Evolutionary conservation across 495 filamentous ascomycete species (phyloP).

Genomic region (Achaetomiella virescens): DNA sequence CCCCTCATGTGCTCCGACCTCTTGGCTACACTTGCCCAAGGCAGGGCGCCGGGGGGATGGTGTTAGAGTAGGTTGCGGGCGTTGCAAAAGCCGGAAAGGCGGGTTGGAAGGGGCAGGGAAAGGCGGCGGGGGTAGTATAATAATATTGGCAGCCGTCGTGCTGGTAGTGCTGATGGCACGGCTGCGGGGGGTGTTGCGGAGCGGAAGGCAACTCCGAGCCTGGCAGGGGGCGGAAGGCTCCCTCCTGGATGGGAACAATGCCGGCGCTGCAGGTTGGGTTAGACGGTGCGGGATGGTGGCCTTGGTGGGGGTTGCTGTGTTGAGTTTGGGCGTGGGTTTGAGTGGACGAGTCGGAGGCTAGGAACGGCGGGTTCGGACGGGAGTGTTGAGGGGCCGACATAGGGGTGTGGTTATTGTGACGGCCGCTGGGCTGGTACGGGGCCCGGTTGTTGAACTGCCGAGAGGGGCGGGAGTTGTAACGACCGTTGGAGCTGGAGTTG

Average conservation of each 20-base stretch:
- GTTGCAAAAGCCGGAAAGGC: constrained; percentile 7
- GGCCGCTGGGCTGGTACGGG: neutral
- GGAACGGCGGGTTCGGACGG: neutral
- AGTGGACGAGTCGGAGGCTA: neutral
- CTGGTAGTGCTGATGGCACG: too few species aligned
- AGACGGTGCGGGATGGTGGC: neutral
- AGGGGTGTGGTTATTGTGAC: neutral
- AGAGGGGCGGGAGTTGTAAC: neutral
- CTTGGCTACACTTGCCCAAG: neutral
- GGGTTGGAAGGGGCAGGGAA: neutral
- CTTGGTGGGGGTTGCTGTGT: neutral
- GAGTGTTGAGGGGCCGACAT: too few species aligned
- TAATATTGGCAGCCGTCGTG: too few species aligned
- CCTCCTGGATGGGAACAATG: too few species aligned
- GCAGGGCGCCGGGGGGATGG: constrained; percentile 8
- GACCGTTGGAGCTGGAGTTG: neutral
- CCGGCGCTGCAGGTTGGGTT: too few species aligned
- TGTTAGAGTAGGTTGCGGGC: constrained; percentile 5
- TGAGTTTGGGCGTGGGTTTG: too few species aligned
- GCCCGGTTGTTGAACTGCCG: too few species aligned
- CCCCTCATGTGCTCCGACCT: too few species aligned
- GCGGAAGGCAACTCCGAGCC: too few species aligned
- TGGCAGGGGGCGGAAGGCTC: neutral
- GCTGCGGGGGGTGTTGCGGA: too few species aligned
- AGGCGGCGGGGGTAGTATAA: neutral